These are phyloP conservation scores for Calonectria pteridis DNA, from an alignment of 2,329 filamentous ascomycete genomes.

Conservation along the genomic window DNA sequence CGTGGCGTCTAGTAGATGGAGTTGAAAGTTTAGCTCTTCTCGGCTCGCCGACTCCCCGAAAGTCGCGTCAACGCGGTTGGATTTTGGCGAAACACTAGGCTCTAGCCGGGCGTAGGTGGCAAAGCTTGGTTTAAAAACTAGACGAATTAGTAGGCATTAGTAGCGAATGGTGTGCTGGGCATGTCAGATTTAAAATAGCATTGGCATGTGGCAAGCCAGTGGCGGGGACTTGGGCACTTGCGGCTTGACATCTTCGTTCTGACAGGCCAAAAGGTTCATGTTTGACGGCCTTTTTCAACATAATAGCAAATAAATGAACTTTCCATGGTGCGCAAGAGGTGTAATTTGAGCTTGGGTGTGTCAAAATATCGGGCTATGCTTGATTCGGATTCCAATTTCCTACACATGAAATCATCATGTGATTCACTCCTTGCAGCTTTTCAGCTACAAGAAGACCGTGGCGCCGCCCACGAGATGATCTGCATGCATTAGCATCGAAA, in stretches of 20 bases:
- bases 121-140: background rate
- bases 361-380: background rate
- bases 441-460: no score
- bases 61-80: background rate
- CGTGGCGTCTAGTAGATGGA: background rate
- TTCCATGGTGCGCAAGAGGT: background rate
- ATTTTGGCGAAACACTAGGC: background rate
- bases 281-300: background rate
- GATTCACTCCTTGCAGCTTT: background rate
- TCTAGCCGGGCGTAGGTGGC: background rate
- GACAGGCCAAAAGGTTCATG: background rate
- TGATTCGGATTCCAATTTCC: background rate
- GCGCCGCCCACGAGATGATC: background rate
- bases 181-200: background rate
- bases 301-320: background rate
- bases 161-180: background rate
- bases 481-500: background rate
- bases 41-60: background rate
- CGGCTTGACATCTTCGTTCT: background rate
- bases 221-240: background rate
- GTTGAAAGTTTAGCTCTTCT: background rate
- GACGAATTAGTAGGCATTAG: background rate
- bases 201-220: background rate
- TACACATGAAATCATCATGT: background rate
- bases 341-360: no score